Percentiles rank a stretch among this genome's conserved stretches.
Conservation (phyloP, 352 stramenopile species). For the Sclerospora graminicola region DNA sequence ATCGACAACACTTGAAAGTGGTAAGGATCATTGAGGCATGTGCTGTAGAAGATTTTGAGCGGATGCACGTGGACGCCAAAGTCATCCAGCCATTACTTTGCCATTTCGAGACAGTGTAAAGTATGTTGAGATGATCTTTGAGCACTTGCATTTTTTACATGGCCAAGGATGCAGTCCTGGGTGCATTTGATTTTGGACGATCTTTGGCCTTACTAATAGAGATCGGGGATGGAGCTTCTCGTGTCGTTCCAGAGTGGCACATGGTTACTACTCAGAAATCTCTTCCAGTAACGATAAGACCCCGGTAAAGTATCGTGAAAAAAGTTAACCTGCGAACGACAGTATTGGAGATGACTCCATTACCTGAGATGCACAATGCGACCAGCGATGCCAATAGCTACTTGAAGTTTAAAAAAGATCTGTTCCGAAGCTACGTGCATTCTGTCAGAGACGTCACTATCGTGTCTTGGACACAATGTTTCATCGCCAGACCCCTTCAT, state of each 20-base stretch:
- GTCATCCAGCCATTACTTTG: slow-evolving; percentile 73
- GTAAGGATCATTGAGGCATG: slow-evolving; percentile 42
- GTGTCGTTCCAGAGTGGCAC: slow-evolving; percentile 80
- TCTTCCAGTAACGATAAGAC: slow-evolving; percentile 27
- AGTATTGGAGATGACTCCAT: slow-evolving; percentile 42
- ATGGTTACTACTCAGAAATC: slow-evolving; percentile 38
- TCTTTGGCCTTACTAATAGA: slow-evolving; percentile 85
- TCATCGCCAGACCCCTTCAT: slow-evolving; percentile 2
- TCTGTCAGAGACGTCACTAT: slow-evolving; percentile 37
- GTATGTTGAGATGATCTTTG: slow-evolving; percentile 89
- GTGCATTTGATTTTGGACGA: slow-evolving; percentile 85
- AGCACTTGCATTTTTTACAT: slow-evolving; percentile 89
- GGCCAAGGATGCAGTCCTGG: slow-evolving; percentile 82
- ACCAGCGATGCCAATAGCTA: slow-evolving; percentile 54
- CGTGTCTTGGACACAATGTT: slow-evolving; percentile 14
- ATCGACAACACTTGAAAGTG: slow-evolving; percentile 47
- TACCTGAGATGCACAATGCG: slow-evolving; percentile 27
- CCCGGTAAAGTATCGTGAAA: slow-evolving; percentile 52
- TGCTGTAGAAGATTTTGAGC: slow-evolving; percentile 61
- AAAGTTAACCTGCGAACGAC: slow-evolving; percentile 37
- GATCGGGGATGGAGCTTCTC: slow-evolving; percentile 74
- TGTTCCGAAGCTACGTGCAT: slow-evolving; percentile 55
- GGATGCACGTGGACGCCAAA: slow-evolving; percentile 52
- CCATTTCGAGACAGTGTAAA: slow-evolving; percentile 48
- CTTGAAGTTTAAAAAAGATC: slow-evolving; percentile 53